Evolutionary conservation across 352 stramenopile species (phyloP), one percentile per base, ranked within the genome.

Genomic region (Saprolegnia diclina): DNA sequence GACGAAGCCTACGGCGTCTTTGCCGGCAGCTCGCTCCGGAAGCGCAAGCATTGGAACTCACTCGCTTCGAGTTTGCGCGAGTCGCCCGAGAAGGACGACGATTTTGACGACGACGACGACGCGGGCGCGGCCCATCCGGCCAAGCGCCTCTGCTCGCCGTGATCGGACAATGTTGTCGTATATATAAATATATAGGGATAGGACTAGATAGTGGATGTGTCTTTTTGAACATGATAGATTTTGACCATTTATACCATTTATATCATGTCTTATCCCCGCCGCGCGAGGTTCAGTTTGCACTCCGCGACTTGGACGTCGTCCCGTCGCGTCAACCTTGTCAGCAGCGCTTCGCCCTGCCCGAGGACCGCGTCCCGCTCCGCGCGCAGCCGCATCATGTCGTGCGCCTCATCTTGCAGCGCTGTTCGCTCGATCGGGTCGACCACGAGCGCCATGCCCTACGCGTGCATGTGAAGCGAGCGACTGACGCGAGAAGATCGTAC

Each of bases 361-460:
- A 91, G 55, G 21, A 90, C 74, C 0, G 69, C 48, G 1, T 73
- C 26, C 52, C 88, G 82, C 44, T 78, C 75, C 0, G 29, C 38
- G 9, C 88, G 48, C 5, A 90, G 64, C 2, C 37, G 5, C 5
- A 79, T 45, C 29, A 92, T 85, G 29, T 35, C 29, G 2, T 35
- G 29, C 29, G 29, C 29, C 26, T 90, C 84, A 14, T 29, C 55
- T 13, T 71, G 77, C 67, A 92, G 83, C 18, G 59, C 61, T 5
- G 65, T 3, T 35, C 91, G 77, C 63, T 90, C 81, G 1, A 62
- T 29, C 5, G 74, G 73, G 45, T 66, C 73, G 32, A 80, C 73
- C 1, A 44, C 54, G 9, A 88, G 72, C 32, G 77, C 56, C 14
- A 82, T 77, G 40, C 81, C 81, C 84, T 92, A 48, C 18, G 6